Evolutionary conservation across 352 stramenopile species (phyloP), one percentile per base, ranked within the genome.

Genomic region (Thraustochytrium striatum): DNA sequence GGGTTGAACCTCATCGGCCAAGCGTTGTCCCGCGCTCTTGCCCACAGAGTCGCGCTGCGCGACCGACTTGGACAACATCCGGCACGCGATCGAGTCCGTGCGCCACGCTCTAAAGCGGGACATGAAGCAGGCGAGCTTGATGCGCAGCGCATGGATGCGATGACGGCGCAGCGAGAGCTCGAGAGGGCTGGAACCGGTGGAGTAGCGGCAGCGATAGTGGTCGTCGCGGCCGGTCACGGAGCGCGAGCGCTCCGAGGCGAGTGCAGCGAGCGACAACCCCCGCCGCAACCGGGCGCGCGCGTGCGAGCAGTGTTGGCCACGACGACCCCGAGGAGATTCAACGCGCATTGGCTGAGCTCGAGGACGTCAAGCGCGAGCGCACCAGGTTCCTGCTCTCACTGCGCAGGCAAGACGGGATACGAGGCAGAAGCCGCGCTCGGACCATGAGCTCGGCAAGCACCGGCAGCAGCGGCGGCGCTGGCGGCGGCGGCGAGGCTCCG

Each of bases 271-370:
- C 9, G 39, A n/a, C n/a, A n/a, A n/a, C n/a, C n/a, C n/a, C n/a
- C n/a, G n/a, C n/a, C n/a, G n/a, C n/a, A n/a, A n/a, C n/a, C n/a
- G n/a, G n/a, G n/a, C n/a, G n/a, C n/a, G n/a, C n/a, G n/a, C n/a
- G n/a, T n/a, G n/a, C n/a, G n/a, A n/a, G n/a, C n/a, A n/a, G n/a
- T n/a, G n/a, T n/a, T n/a, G n/a, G n/a, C n/a, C n/a, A n/a, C n/a
- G n/a, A n/a, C n/a, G n/a, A n/a, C n/a, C n/a, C n/a, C n/a, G 8
- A 61, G 44, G 52, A 75, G 32, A 30, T 75, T 7, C 41, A 75
- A 47, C 65, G 65, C 19, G 65, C 41, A 3, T 75, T 70, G 59
- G 32, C 50, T 3, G 59, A 70, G 59, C 41, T 70, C 1, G 59
- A 70, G 38, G 59, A 50, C 9, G 59, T 38, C 21, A 50, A 52